Evolutionary conservation across 139 green algal species (phyloP), one percentile per base, ranked within the genome.

Genomic region (Micractinium conductrix): DNA sequence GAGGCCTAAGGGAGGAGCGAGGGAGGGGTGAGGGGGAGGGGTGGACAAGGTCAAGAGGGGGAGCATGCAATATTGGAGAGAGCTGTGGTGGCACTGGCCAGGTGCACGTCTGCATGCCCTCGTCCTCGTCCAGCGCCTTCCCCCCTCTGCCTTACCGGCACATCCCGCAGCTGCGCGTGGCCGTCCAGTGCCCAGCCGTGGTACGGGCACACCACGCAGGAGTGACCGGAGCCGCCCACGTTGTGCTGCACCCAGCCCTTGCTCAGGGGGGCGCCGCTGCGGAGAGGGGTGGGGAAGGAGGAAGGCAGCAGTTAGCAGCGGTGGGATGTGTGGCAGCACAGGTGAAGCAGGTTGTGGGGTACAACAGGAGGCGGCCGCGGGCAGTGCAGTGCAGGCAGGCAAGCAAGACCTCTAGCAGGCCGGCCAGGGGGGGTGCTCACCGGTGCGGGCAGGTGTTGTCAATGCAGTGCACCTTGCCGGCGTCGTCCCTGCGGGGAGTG

Each of bases 381-480:
- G 12, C 48, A 24, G 48, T 24, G 12, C 48, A 24, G 48, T 58
- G 48, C 48, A 16, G 48, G 48, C 48, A 58, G 48, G 48, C 48
- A 58, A 16, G 48, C 48, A 10, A 58, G 48, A 16, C 48, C 16
- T 10, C 48, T 58, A 16, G 48, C 48, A 58, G 19, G 19, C 53
- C 26, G 19, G 2, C 53, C 53, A 30, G 8, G 10, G 26, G 35
- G 26, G 2, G 26, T 17, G 35, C n/a, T 21, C 62, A 79, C 53
- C 85, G 71, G 91, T 98, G 95, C 0, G 95, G 94, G 88, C 95
- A 98, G 35, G 91, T 79, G 73, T 98, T 91, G 84, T 93, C 87
- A 40, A 96, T 69, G 89, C 88, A 93, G 40, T 55, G 40, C 69
- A 28, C 40, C 69, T 55, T 55, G 69, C 40, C 38, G 21, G 40